phyloP scores from a whole-genome alignment of 768 basidiomycete species.

The Boletus coccyginus region DNA sequence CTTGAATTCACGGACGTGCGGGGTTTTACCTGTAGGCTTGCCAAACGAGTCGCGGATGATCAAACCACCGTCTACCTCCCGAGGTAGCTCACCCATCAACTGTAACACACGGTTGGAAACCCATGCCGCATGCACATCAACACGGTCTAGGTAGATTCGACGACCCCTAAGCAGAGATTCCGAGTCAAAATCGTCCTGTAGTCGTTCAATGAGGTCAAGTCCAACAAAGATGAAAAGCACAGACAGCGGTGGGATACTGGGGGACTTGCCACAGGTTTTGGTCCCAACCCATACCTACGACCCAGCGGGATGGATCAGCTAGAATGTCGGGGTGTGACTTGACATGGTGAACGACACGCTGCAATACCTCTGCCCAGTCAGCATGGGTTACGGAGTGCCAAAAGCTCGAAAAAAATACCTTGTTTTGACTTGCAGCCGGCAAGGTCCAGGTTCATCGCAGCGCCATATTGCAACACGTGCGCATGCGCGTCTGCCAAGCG shows the following conservation, averaged over 20 bases:
- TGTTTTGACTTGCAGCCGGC: slow-evolving; percentile 53
- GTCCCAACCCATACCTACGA: slow-evolving; percentile 92
- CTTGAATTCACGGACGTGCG: background rate
- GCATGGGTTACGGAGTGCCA: background rate
- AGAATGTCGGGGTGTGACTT: slow-evolving; percentile 52
- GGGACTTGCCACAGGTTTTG: slow-evolving; percentile 73
- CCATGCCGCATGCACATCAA: slow-evolving; percentile 88
- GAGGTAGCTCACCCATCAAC: slow-evolving; percentile 58
- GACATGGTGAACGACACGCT: slow-evolving; percentile 58
- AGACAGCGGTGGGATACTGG: slow-evolving; percentile 71
- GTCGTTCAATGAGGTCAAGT: background rate
- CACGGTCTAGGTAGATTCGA: slow-evolving; percentile 68
- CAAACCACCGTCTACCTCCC: slow-evolving; percentile 66
- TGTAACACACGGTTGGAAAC: slow-evolving; percentile 73
- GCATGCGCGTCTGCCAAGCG: slow-evolving; percentile 66
- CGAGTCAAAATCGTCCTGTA: slow-evolving; percentile 66
- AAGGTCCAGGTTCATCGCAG: slow-evolving; percentile 63
- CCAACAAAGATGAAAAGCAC: slow-evolving; percentile 22
- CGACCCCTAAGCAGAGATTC: slow-evolving; percentile 67
- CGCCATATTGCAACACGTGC: slow-evolving; percentile 71
- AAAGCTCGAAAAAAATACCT: slow-evolving; percentile 39
- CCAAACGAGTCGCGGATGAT: slow-evolving; percentile 64
- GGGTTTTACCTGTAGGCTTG: slow-evolving; percentile 58
- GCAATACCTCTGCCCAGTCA: slow-evolving; percentile 53
- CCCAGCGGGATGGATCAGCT: slow-evolving; percentile 59